phyloP scores from a whole-genome alignment of 495 filamentous ascomycete species.

The Hypoxylon lienhwacheense region DNA sequence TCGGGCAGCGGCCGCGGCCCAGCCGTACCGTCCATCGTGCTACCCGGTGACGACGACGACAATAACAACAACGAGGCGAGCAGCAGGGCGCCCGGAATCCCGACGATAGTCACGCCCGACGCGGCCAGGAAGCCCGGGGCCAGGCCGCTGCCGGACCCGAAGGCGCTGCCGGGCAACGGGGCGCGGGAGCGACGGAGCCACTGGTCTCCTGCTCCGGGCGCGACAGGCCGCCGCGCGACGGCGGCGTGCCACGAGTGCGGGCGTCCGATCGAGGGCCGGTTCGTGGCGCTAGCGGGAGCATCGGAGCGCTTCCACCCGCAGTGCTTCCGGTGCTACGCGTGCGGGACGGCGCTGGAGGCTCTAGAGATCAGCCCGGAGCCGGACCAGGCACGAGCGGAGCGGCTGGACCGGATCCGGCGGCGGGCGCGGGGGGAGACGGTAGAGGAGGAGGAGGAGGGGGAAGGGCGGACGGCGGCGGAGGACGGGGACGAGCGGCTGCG shows the following conservation, averaged over 20 bases:
- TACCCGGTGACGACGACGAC: constrained; percentile 44
- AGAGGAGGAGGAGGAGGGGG: constrained; percentile 56
- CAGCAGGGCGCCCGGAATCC: constrained; percentile 47
- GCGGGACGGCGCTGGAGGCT: constrained; percentile 84
- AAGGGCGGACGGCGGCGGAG: constrained; percentile 62
- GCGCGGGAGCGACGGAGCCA: constrained; percentile 43
- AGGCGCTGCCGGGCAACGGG: constrained; percentile 43
- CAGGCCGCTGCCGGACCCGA: constrained; percentile 47
- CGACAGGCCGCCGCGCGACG: constrained; percentile 61
- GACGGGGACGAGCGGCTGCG: constrained; percentile 69
- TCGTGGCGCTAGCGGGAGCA: constrained; percentile 74
- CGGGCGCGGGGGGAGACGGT: constrained; percentile 60
- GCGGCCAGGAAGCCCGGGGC: constrained; percentile 38
- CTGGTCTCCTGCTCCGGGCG: constrained; percentile 50
- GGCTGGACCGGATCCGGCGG: constrained; percentile 69
- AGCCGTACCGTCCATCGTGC: constrained; percentile 46
- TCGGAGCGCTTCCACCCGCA: constrained; percentile 82
- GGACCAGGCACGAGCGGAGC: constrained; percentile 63
- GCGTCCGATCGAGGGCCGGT: constrained; percentile 81
- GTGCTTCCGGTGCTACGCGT: constrained; percentile 90
- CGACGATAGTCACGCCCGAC: constrained; percentile 50
- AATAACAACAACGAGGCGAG: constrained; percentile 25
- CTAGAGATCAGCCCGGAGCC: constrained; percentile 97
- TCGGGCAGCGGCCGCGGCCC: constrained; percentile 33
- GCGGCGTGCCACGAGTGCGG: constrained; percentile 84